Percentiles rank a stretch among this genome's conserved stretches.
Evolutionary conservation across 2,329 filamentous ascomycete species (phyloP).

Genomic region (Trematosphaeria pertusa): DNA sequence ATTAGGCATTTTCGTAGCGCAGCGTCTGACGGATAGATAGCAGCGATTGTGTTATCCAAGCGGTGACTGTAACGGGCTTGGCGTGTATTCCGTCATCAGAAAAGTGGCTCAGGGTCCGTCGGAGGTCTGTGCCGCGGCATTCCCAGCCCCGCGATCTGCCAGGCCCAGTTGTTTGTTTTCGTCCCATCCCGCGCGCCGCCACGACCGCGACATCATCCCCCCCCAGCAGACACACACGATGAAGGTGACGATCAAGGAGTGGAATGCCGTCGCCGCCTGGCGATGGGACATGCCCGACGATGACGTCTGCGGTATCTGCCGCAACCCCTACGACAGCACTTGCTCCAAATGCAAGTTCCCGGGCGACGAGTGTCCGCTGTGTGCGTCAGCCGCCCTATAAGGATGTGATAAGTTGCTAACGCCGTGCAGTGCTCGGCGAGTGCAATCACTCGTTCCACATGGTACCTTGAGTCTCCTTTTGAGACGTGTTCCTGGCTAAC

Average conservation of each 20-base stretch:
- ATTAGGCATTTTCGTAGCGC: too few relatives aligned
- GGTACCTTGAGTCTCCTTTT: slow-evolving; percentile 57
- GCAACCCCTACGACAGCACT: slow-evolving; percentile 96
- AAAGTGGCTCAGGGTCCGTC: slow-evolving; percentile 18
- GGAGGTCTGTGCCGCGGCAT: not conserved
- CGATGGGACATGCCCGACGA: slow-evolving; percentile 97
- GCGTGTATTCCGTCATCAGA: slow-evolving; percentile 25
- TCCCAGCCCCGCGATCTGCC: slow-evolving; percentile 15
- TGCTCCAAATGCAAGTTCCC: slow-evolving; percentile 98
- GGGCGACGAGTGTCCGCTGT: slow-evolving; percentile 90
- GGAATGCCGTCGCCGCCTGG: slow-evolving; percentile 96
- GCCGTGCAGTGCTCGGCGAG: slow-evolving; percentile 80
- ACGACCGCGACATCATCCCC: slow-evolving; percentile 9
- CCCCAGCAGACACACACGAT: slow-evolving; percentile 57
- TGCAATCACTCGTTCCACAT: slow-evolving; percentile 99
- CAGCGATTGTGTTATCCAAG: slow-evolving; percentile 5
- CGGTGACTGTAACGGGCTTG: slow-evolving; percentile 12
- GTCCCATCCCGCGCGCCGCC: slow-evolving; percentile 11
- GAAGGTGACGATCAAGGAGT: slow-evolving; percentile 94
- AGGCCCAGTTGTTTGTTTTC: slow-evolving; percentile 29
- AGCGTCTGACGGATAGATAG: slow-evolving; percentile 1
- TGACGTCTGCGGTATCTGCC: slow-evolving; percentile 98
- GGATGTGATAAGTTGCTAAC: slow-evolving; percentile 17
- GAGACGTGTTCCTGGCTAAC: slow-evolving; percentile 2
- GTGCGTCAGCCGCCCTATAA: slow-evolving; percentile 61